Evolutionary conservation across 768 basidiomycete genomes (phyloP).

Genomic region (Boletus edulis): DNA sequence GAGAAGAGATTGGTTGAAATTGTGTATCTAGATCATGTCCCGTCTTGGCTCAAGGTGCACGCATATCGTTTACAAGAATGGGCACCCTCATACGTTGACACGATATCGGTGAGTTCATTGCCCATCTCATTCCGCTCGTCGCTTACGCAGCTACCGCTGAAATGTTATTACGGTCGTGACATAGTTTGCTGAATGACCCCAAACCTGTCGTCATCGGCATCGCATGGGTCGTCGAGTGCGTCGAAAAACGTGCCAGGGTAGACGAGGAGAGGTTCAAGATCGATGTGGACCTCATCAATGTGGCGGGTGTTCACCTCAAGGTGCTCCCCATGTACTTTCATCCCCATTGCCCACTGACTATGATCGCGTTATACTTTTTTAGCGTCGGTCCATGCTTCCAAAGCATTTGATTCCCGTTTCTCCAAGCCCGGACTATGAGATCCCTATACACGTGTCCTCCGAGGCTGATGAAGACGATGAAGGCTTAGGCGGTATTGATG

Average conservation of each 20-base stretch:
- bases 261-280: constrained; percentile 67
- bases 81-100: constrained; percentile 66
- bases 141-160: not conserved
- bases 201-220: constrained; percentile 79
- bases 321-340: constrained; percentile 32
- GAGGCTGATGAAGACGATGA: constrained; percentile 29
- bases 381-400: constrained; percentile 73
- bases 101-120: constrained; percentile 57
- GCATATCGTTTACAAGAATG: constrained; percentile 86
- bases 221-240: constrained; percentile 88
- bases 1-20: not conserved
- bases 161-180: not conserved
- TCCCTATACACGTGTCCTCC: constrained; percentile 18
- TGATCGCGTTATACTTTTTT: constrained; percentile 19
- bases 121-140: not conserved
- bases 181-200: constrained; percentile 60
- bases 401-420: constrained; percentile 46
- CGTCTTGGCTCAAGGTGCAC: constrained; percentile 74
- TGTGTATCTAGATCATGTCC: constrained; percentile 48
- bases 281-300: constrained; percentile 55
- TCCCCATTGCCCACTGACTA: not conserved
- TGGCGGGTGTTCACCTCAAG: constrained; percentile 63
- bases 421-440: constrained; percentile 11
- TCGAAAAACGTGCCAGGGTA: constrained; percentile 59
- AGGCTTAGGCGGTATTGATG: constrained; percentile 27